phyloP scores from a whole-genome alignment of 345 rosid species.

The Erucastrum elatum region DNA sequence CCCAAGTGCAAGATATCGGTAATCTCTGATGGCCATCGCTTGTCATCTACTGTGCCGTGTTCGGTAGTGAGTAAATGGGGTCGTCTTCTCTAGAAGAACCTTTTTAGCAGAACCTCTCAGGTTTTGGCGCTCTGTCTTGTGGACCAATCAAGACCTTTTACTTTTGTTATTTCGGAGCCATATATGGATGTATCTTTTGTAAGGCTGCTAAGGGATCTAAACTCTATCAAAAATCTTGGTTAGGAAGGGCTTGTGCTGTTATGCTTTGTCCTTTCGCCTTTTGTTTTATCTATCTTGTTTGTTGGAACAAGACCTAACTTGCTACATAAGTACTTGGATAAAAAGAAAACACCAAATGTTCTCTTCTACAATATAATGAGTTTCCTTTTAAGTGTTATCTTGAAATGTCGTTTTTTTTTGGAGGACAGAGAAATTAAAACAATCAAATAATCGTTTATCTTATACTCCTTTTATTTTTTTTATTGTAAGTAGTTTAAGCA shows the following conservation, averaged over 20 bases:
- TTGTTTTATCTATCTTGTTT: too few species aligned
- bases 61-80: background rate
- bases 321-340: too few species aligned
- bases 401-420: too few species aligned
- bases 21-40: background rate
- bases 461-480: background rate
- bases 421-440: too few species aligned
- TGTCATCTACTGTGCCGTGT: background rate
- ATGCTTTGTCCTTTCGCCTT: background rate
- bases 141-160: background rate
- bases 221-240: background rate
- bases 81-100: background rate
- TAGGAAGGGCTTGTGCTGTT: background rate
- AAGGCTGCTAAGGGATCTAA: background rate
- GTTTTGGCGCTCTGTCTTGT: background rate
- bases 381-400: too few species aligned
- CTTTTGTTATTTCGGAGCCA: background rate
- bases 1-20: constrained; percentile 18
- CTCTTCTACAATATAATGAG: too few species aligned
- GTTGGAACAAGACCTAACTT: too few species aligned
- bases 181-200: background rate
- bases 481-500: too few species aligned
- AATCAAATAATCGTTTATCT: too few species aligned
- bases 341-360: too few species aligned
- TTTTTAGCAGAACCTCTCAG: background rate